Evolutionary conservation across 2,329 filamentous ascomycete species (phyloP).

Genomic region (Neocatenulostroma microsporum): DNA sequence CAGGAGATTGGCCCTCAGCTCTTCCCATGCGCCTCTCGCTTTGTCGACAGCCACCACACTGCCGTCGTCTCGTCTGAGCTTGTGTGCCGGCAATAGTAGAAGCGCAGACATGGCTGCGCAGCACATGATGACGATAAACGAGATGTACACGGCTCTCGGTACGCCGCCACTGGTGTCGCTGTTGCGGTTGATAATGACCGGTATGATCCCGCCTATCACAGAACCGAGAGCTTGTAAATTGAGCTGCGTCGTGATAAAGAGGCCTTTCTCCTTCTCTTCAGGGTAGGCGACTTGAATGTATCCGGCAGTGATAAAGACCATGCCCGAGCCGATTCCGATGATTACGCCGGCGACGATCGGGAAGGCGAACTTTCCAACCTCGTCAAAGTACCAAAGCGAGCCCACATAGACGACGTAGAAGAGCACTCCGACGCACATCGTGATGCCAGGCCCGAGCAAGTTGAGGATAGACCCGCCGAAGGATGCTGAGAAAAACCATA

Average conservation of each 20-base stretch:
- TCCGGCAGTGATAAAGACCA: conserved; percentile 27
- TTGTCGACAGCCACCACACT: conserved; percentile 22
- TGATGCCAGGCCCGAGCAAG: conserved; percentile 20
- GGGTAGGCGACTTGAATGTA: conserved; percentile 29
- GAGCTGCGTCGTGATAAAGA: conserved; percentile 24
- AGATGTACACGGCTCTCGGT: conserved; percentile 22
- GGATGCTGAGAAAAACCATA: conserved; percentile 24
- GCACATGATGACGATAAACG: conserved; percentile 23
- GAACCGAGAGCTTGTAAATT: conserved; percentile 28
- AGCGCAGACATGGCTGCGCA: conserved; percentile 11
- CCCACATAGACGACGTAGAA: conserved; percentile 26
- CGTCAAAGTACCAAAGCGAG: conserved; percentile 25
- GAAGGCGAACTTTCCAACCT: conserved; percentile 18
- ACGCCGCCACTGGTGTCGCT: conserved; percentile 10
- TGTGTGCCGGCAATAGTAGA: conserved; percentile 17
- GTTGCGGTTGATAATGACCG: conserved; percentile 23
- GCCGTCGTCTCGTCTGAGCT: conserved; percentile 23
- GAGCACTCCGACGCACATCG: conserved; percentile 18
- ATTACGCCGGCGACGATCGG: conserved; percentile 20
- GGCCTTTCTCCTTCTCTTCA: conserved; percentile 28
- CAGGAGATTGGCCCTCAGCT: conserved; percentile 25
- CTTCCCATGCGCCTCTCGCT: conserved; percentile 21
- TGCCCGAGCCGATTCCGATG: conserved; percentile 27
- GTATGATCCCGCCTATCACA: conserved; percentile 24
- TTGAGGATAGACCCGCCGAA: conserved; percentile 25